Conservation (phyloP, 2,329 filamentous ascomycete species). For the Pyrenochaeta sp. region DNA sequence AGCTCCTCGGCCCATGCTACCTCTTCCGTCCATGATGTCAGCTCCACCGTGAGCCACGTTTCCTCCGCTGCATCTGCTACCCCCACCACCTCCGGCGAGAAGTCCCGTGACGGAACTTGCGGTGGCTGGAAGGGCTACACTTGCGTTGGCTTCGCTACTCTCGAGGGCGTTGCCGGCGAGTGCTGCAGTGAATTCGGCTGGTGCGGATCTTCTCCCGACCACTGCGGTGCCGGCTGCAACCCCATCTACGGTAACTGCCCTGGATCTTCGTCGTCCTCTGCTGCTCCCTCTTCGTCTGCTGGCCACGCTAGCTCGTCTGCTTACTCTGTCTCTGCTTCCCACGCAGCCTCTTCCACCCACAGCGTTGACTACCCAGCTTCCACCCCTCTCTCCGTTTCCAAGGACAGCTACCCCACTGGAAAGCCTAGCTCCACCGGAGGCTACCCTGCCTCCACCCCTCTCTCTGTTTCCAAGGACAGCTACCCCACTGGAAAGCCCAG, state of each 20-base stretch:
- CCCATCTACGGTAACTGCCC: conserved; percentile 33
- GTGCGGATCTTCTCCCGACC: conserved; percentile 43
- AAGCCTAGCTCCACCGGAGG: conserved; percentile 7
- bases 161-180: conserved; percentile 41
- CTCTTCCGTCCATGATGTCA: background rate
- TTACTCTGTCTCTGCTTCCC: conserved; percentile 15
- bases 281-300: background rate
- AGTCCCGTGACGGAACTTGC: conserved; percentile 27
- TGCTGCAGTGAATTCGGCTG: conserved; percentile 55
- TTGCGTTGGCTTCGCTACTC: conserved; percentile 27
- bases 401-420: conserved; percentile 15
- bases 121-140: conserved; percentile 30
- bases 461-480: conserved; percentile 12
- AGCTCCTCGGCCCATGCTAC: conserved; percentile 4
- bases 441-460: background rate
- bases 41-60: conserved; percentile 10
- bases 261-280: conserved; percentile 4
- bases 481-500: conserved; percentile 15
- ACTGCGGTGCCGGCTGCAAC: conserved; percentile 42
- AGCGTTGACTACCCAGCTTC: conserved; percentile 14
- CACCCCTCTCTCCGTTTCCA: conserved; percentile 11
- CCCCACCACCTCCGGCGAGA: conserved; percentile 16
- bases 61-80: conserved; percentile 16
- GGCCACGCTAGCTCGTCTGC: conserved; percentile 17
- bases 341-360: conserved; percentile 7